Evolutionary conservation across 345 rosid genomes (phyloP), one percentile per base, ranked within the genome.

Genomic region (Melastoma malabathricum): DNA sequence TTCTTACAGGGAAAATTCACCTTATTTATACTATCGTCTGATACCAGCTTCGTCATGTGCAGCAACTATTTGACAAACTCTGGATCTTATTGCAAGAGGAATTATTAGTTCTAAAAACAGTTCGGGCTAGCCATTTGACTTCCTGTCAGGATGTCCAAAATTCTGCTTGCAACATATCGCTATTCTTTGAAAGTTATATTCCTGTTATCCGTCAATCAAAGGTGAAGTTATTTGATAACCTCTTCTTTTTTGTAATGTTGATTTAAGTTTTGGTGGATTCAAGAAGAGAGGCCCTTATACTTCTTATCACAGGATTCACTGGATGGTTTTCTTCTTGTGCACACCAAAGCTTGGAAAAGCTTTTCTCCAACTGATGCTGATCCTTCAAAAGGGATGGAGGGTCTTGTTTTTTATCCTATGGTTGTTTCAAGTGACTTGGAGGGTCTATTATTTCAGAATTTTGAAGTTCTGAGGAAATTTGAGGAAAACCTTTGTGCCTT

Each of bases 41-140:
- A 47, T 47, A 16, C 22, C 18, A 47, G 22, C 47, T 43, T 43
- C 23, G 15, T 22, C 13, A 12, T 18, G 41, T 62, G 65, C 92
- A 90, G 98, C 67, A 75, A 71, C 66, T 86, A 23, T 78, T 83
- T 68, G 98, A 90, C 77, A 67, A 71, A 59, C 56, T 84, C 47
- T 57, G 47, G 49, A 48, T 64, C 44, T 61, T 73, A 68, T 54
- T 86, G 69, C 64, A 63, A 57, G 96, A 90, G 55, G 92, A 73
- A 58, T 68, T 68, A 15, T 61, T 77, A 44, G 60, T 90, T 65
- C 68, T 86, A 60, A 78, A 59, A 75, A 77, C 72, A 44, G 72
- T 83, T 41, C 86, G 61, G 70, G 64, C 57, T 44, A 46, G 71
- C 52, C 98, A 78, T 77, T 43, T 63, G 55, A 64, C 64, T 55